Conservation (phyloP, 2,329 filamentous ascomycete genomes). For the Hymenoscyphus linearis region DNA sequence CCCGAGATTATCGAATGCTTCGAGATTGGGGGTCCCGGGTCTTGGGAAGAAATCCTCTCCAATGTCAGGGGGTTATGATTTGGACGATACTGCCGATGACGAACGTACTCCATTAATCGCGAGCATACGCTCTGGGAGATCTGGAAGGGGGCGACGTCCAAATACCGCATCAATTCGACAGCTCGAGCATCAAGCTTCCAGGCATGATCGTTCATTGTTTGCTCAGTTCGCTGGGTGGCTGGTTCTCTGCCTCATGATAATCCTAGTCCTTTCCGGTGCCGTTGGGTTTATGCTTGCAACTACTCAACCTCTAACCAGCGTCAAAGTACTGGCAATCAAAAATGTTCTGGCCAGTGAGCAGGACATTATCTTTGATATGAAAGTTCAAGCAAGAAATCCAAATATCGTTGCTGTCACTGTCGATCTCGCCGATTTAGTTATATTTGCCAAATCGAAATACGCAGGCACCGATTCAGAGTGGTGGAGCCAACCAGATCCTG, state of each 20-base stretch:
- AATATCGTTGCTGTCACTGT: conserved; percentile 88
- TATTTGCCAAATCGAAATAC: conserved; percentile 92
- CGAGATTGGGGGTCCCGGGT: conserved; percentile 33
- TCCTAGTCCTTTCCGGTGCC: conserved; percentile 77
- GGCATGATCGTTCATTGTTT: conserved; percentile 57
- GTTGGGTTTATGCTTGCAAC: conserved; percentile 88
- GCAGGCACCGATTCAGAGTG: conserved; percentile 60
- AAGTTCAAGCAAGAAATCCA: conserved; percentile 83
- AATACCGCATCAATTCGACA: conserved; percentile 56
- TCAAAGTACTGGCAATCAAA: conserved; percentile 73
- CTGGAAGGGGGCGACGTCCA: conserved; percentile 49
- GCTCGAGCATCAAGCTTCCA: conserved; percentile 67
- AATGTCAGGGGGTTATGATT: conserved; percentile 63
- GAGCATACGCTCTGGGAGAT: conserved; percentile 57
- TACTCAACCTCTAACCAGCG: conserved; percentile 76
- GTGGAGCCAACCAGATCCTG: conserved; percentile 43
- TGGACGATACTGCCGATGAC: conserved; percentile 81
- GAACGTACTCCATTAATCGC: conserved; percentile 78
- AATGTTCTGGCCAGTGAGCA: conserved; percentile 92
- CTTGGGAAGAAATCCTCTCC: conserved; percentile 53
- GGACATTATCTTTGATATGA: conserved; percentile 89
- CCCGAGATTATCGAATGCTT: conserved; percentile 51
- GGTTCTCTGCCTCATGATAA: conserved; percentile 73
- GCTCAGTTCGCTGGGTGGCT: conserved; percentile 80
- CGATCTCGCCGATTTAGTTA: conserved; percentile 79